phyloP scores from a whole-genome alignment of 2,329 filamentous ascomycete genomes.

The Sclerotinia spermophila region DNA sequence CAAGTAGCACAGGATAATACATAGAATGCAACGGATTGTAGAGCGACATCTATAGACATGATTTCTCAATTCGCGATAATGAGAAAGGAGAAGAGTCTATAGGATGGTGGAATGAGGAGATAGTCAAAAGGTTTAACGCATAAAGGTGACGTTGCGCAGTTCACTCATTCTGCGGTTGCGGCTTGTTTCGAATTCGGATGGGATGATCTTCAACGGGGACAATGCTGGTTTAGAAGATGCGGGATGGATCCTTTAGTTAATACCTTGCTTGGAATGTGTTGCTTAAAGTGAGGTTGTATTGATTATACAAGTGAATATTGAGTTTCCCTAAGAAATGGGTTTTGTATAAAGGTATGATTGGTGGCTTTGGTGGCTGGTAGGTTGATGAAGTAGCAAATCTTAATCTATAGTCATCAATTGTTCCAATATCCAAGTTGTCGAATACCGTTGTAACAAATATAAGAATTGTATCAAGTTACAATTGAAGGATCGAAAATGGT shows the following conservation, averaged over 20 bases:
- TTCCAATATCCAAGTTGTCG: background rate
- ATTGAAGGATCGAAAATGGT: conserved; percentile 1
- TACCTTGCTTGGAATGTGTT: background rate
- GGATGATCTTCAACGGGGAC: background rate
- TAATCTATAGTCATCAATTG: background rate
- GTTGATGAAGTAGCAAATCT: background rate
- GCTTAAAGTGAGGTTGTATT: background rate
- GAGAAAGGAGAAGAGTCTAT: background rate
- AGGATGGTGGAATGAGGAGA: background rate
- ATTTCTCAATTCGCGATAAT: background rate
- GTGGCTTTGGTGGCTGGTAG: background rate
- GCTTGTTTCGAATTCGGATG: conserved; percentile 3
- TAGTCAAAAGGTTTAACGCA: conserved; percentile 10
- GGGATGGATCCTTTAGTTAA: background rate
- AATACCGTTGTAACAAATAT: background rate
- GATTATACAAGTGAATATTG: background rate
- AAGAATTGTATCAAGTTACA: background rate
- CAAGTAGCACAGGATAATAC: conserved; percentile 76
- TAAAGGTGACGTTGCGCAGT: conserved; percentile 8
- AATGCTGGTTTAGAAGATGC: background rate
- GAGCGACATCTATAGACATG: conserved; percentile 55
- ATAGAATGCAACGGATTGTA: conserved; percentile 77
- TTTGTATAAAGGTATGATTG: background rate
- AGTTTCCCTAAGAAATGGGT: background rate
- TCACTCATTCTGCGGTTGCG: conserved; percentile 12